phyloP scores from a whole-genome alignment of 805 yeast genomes.

The Ogataea nitratoaversa region DNA sequence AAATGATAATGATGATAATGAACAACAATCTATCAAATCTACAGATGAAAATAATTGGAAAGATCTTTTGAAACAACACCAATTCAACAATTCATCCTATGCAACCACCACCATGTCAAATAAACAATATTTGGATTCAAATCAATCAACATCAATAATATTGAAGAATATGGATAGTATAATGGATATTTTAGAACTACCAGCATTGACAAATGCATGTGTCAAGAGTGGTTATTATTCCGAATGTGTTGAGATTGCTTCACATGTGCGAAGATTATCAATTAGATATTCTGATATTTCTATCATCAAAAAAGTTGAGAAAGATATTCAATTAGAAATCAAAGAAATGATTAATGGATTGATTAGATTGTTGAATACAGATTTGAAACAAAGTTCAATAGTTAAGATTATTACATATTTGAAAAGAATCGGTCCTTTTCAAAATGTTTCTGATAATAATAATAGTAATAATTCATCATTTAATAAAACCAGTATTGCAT shows the following conservation, averaged over 20 bases:
- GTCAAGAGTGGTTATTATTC: constrained; percentile 82
- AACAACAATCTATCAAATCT: constrained; percentile 4
- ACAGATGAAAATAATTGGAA: constrained; percentile 22
- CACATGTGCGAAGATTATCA: constrained; percentile 63
- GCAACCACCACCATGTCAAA: neutral
- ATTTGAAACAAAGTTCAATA: constrained; percentile 72
- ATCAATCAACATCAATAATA: constrained; percentile 23
- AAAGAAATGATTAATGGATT: constrained; percentile 63
- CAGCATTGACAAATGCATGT: constrained; percentile 79
- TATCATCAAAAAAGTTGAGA: constrained; percentile 46
- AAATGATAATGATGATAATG: constrained; percentile 3
- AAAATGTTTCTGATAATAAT: constrained; percentile 4
- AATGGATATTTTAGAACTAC: constrained; percentile 76
- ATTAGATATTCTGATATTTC: constrained; percentile 63
- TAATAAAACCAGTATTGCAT: constrained; percentile 1
- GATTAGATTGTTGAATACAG: constrained; percentile 65
- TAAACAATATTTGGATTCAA: neutral
- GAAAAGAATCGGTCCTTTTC: constrained; percentile 58
- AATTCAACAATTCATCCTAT: constrained; percentile 4
- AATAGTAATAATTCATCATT: constrained; percentile 6
- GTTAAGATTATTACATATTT: constrained; percentile 76
- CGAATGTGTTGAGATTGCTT: constrained; percentile 81
- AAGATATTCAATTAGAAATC: constrained; percentile 52
- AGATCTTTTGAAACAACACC: constrained; percentile 18
- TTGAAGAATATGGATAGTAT: constrained; percentile 64